Evolutionary conservation across 768 basidiomycete genomes (phyloP).

Genomic region (Butyriboletus loyo): DNA sequence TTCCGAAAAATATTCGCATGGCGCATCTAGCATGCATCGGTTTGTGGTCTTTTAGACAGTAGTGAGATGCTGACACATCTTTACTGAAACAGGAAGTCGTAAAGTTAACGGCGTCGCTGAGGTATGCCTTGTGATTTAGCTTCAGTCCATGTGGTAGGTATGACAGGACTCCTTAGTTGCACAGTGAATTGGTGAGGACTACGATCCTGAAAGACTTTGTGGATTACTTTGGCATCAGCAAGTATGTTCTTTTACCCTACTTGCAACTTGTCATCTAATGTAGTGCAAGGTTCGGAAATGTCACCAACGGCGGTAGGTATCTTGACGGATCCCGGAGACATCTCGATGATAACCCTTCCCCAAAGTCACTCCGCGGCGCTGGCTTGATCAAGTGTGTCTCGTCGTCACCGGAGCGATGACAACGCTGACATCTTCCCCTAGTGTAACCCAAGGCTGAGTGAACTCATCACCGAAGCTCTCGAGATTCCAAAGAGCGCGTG

Average conservation of each 20-base stretch:
- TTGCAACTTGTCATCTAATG: constrained; percentile 13
- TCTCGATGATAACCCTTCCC: neutral
- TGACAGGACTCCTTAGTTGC: constrained; percentile 47
- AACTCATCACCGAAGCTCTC: constrained; percentile 81
- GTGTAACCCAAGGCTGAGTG: constrained; percentile 88
- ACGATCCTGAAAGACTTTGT: constrained; percentile 91
- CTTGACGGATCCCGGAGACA: neutral
- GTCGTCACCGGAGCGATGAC: neutral
- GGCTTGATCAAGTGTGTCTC: constrained; percentile 70
- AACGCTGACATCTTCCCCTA: constrained; percentile 7
- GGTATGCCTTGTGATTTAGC: constrained; percentile 32
- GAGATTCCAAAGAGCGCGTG: constrained; percentile 71
- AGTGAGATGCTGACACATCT: neutral
- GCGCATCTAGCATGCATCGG: constrained; percentile 89
- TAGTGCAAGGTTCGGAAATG: constrained; percentile 65
- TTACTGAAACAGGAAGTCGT: constrained; percentile 50
- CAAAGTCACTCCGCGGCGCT: constrained; percentile 85
- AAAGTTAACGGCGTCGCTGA: constrained; percentile 97
- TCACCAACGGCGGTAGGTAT: constrained; percentile 85
- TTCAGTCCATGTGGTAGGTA: neutral
- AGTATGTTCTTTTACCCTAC: constrained; percentile 34
- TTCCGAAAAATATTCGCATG: constrained; percentile 86
- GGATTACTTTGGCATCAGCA: constrained; percentile 86
- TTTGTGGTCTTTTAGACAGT: constrained; percentile 11
- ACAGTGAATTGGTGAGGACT: constrained; percentile 82